Conservation (phyloP, 495 filamentous ascomycete species). For the Penicillium paradoxum region DNA sequence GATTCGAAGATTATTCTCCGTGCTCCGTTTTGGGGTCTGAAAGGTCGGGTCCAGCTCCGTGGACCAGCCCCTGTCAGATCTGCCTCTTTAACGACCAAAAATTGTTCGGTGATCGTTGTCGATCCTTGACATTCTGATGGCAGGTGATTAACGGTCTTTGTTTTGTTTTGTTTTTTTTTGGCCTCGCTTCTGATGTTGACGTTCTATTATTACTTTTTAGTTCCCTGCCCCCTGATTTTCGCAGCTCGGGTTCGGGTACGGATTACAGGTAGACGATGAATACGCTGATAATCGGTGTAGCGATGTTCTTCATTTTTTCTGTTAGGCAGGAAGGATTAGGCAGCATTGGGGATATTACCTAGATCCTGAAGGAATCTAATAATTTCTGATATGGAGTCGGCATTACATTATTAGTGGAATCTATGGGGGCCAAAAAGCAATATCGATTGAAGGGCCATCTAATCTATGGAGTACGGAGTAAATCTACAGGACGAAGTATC, state of each 20-base stretch:
- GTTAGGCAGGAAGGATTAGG: neutral
- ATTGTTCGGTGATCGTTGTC: slow-evolving; percentile 4
- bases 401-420: too few species aligned
- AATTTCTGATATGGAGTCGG: too few species aligned
- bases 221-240: slow-evolving; percentile 5
- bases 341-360: neutral
- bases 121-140: slow-evolving; percentile 4
- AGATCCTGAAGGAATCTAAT: neutral
- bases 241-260: neutral
- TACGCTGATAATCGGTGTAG: neutral
- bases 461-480: neutral
- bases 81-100: neutral
- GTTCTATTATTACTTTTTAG: slow-evolving; percentile 2
- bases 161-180: neutral
- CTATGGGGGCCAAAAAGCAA: too few species aligned
- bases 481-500: too few species aligned
- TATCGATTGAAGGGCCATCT: too few species aligned
- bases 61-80: neutral
- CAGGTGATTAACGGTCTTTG: slow-evolving; percentile 1
- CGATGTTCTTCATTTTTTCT: neutral
- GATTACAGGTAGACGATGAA: neutral
- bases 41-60: neutral
- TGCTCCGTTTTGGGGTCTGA: neutral
- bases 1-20: too few species aligned
- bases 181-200: neutral